Conservation (phyloP, 495 filamentous ascomycete genomes). For the Staphylotrichum longicolle region DNA sequence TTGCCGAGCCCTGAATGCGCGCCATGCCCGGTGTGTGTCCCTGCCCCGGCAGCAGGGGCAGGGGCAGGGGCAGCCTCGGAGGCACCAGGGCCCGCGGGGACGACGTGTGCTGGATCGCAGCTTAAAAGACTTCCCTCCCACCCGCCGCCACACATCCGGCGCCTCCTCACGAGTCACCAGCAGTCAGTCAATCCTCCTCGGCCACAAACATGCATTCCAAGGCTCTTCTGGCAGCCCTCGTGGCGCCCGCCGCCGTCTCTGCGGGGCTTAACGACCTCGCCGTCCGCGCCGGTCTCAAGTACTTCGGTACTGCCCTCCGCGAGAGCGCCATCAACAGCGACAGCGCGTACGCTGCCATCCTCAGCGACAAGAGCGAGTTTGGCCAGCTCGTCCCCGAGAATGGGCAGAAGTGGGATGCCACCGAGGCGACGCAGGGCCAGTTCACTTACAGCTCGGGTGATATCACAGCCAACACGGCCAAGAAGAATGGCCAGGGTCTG, state of each 20-base stretch:
- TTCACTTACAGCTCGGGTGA: constrained; percentile 55
- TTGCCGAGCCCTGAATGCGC: not conserved
- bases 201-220: constrained; percentile 27
- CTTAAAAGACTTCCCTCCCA: not conserved
- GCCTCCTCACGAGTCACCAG: not conserved
- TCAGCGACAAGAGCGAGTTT: constrained; percentile 53
- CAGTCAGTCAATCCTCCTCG: not conserved
- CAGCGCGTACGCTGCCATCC: constrained; percentile 45
- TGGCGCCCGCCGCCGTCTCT: constrained; percentile 34
- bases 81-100: too few relatives aligned
- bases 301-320: constrained; percentile 61
- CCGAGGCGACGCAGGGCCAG: constrained; percentile 37
- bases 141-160: not conserved
- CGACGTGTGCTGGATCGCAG: too few relatives aligned
- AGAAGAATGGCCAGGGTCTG: constrained; percentile 53
- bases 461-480: constrained; percentile 49
- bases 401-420: constrained; percentile 54
- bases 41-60: too few relatives aligned
- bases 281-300: constrained; percentile 50
- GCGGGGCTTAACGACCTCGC: constrained; percentile 53
- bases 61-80: not conserved
- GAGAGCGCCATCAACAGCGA: constrained; percentile 52
- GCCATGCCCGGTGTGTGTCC: too few relatives aligned
- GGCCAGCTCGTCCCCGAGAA: constrained; percentile 61
- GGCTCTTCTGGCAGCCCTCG: constrained; percentile 26